Percentiles rank a stretch among this genome's conserved stretches.
These are phyloP conservation scores for Xylaria sp. DNA, from an alignment of 2,329 filamentous ascomycete genomes.

Conservation along the genomic window DNA sequence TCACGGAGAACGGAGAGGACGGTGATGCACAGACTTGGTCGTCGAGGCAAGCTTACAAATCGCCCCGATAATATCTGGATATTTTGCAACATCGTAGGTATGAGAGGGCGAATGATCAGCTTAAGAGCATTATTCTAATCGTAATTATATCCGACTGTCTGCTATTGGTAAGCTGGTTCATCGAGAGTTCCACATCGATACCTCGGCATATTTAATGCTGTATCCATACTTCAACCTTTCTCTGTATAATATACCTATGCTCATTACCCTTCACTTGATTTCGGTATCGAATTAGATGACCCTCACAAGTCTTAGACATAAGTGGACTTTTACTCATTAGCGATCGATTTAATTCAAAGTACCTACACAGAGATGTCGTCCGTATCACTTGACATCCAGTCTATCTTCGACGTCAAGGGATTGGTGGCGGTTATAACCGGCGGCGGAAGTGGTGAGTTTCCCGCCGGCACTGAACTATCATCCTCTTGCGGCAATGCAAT, in stretches of 20 bases:
- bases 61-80: not conserved
- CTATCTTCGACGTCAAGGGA: conserved; percentile 61
- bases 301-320: not conserved
- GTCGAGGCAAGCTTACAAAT: not conserved
- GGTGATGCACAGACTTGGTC: not conserved
- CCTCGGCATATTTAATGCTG: not conserved
- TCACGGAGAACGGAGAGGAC: not conserved
- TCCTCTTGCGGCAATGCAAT: not conserved
- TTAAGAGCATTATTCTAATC: not conserved
- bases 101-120: not conserved
- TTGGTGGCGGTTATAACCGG: conserved; percentile 67
- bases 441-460: conserved; percentile 58
- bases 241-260: not conserved
- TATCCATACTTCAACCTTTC: not conserved
- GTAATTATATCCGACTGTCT: not conserved
- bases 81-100: not conserved
- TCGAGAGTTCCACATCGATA: not conserved
- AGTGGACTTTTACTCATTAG: not conserved
- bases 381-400: conserved; percentile 43
- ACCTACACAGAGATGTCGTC: conserved; percentile 36
- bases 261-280: not conserved
- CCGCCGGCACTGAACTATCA: not conserved
- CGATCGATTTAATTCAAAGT: not conserved
- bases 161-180: not conserved
- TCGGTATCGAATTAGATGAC: not conserved